Conservation (phyloP, 1,284 basidiomycete species). For the Ustanciosporium gigantosporum region DNA sequence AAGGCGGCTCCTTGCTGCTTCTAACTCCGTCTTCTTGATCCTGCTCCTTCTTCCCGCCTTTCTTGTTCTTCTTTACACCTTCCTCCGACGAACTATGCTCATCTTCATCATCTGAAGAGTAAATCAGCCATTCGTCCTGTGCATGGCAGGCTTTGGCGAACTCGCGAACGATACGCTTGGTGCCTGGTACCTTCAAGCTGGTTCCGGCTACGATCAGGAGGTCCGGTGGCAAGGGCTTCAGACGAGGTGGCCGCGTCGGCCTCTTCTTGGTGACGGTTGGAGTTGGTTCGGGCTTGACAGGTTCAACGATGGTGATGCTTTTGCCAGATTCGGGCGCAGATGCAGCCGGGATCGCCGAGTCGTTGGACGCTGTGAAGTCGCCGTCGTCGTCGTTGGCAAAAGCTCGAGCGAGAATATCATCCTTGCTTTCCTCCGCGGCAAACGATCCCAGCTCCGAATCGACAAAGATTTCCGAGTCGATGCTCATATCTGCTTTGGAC, state of each 20-base stretch:
- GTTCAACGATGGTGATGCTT: constrained; percentile 20
- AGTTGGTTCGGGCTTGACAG: too few relatives aligned
- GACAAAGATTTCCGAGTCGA: constrained; percentile 20
- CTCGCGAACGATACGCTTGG: constrained; percentile 89
- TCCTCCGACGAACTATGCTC: constrained; percentile 39
- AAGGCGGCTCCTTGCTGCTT: constrained; percentile 4
- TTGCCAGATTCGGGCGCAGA: constrained; percentile 5
- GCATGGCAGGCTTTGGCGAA: constrained; percentile 82
- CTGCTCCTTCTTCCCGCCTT: constrained; percentile 6
- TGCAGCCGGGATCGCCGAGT: not conserved
- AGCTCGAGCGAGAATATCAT: constrained; percentile 35
- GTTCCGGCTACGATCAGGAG: constrained; percentile 94
- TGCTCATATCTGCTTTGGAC: constrained; percentile 10
- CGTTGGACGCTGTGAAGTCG: not conserved
- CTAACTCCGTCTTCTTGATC: not conserved
- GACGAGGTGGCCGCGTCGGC: constrained; percentile 21
- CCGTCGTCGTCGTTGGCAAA: constrained; percentile 30
- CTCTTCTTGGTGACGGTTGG: constrained; percentile 22
- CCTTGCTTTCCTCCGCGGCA: constrained; percentile 10
- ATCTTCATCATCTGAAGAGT: constrained; percentile 41
- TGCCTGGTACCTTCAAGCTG: constrained; percentile 88
- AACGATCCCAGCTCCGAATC: constrained; percentile 16
- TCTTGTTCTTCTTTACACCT: constrained; percentile 27
- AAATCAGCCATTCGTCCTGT: constrained; percentile 42
- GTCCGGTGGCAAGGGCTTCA: constrained; percentile 70